Evolutionary conservation across 164 flowering plant species (phyloP).

Genomic region (Aristolochia contorta): DNA sequence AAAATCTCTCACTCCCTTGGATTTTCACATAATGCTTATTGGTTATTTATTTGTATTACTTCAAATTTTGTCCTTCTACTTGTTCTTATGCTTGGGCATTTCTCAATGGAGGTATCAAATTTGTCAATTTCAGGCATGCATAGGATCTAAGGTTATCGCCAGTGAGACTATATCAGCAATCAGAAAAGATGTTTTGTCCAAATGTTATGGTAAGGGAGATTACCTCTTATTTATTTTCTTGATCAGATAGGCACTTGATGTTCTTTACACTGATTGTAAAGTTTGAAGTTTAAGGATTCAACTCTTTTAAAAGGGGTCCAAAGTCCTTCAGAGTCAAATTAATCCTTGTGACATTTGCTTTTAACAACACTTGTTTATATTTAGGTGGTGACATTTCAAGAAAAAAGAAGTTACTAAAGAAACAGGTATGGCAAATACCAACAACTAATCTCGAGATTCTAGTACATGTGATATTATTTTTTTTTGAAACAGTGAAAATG

Average conservation of each 20-base stretch:
- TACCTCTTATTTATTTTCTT: not conserved
- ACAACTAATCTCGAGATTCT: not conserved
- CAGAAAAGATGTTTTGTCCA: constrained; percentile 86
- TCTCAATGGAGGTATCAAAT: not conserved
- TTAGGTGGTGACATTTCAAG: constrained; percentile 93
- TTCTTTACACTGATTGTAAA: too few relatives aligned
- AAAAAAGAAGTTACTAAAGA: constrained; percentile 88
- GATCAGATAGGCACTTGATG: not conserved
- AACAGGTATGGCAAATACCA: constrained; percentile 50
- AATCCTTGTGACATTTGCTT: too few relatives aligned
- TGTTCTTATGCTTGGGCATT: not conserved
- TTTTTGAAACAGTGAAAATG: too few relatives aligned
- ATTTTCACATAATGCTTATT: too few relatives aligned
- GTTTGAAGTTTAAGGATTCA: too few relatives aligned
- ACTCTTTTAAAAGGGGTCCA: too few relatives aligned
- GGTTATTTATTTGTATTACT: not conserved
- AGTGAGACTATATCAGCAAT: constrained; percentile 92
- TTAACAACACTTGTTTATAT: constrained; percentile 9
- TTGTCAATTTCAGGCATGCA: constrained; percentile 63
- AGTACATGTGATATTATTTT: too few relatives aligned
- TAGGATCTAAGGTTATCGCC: constrained; percentile 90
- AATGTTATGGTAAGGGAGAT: constrained; percentile 67
- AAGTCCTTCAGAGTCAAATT: too few relatives aligned
- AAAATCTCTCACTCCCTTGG: too few relatives aligned
- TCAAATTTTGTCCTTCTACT: not conserved